A percentile compares a stretch with the other conserved stretches of the same genome.
These are phyloP conservation scores for Chenopodium album DNA, from an alignment of 148 eudicot genomes.

Conservation along the genomic window DNA sequence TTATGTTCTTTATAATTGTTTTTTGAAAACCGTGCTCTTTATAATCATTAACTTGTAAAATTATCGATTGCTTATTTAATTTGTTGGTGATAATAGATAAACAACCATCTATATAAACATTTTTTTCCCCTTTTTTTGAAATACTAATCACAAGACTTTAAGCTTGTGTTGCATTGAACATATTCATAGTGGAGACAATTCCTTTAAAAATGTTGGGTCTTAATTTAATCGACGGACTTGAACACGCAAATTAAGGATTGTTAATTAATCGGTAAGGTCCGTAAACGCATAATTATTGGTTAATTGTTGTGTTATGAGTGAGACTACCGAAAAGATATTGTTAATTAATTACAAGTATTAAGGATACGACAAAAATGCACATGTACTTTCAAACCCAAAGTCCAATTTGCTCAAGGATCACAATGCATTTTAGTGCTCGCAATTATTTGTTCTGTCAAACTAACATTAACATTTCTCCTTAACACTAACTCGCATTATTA, in stretches of 20 bases:
- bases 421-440: constrained; percentile 12
- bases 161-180: background rate
- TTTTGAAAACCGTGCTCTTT: too few species aligned
- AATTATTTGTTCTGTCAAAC: constrained; percentile 10
- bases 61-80: too few species aligned
- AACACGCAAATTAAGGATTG: background rate
- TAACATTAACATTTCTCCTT: background rate
- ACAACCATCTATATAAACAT: too few species aligned
- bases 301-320: constrained; percentile 18
- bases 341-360: constrained; percentile 2
- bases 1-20: too few species aligned
- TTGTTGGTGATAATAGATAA: too few species aligned
- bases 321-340: constrained; percentile 15
- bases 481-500: too few species aligned
- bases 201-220: background rate
- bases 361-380: constrained; percentile 21
- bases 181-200: background rate
- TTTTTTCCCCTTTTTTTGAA: too few species aligned
- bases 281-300: constrained; percentile 15
- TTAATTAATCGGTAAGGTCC: constrained; percentile 7
- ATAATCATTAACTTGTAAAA: too few species aligned
- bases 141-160: too few species aligned
- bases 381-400: constrained; percentile 17
- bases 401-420: constrained; percentile 3
- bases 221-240: constrained; percentile 7